Base-by-base conservation (phyloP, 2,329 filamentous ascomycete genomes). In the Fusarium buxicola region DNA sequence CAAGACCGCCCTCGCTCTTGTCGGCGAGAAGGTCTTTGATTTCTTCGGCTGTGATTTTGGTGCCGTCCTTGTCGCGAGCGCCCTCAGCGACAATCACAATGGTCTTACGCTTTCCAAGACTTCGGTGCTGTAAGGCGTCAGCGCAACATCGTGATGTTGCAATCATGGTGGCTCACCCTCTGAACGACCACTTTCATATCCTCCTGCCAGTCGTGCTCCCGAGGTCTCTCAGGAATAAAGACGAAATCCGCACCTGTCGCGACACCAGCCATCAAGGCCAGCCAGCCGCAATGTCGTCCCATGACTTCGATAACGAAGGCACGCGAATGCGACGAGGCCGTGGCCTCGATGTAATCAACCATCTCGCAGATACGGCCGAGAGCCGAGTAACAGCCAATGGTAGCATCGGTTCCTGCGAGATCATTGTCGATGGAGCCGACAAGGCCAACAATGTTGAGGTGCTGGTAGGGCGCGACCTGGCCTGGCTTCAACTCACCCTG, bases 351-450 rank as follows among this genome's bases (percentile, higher is more conserved):
- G 73, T 93, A 94, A 80, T 99, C 95, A 56, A 99, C 92, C 73
- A 94, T 92, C 75, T 97, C 91, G 79, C 94, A 98, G 69, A 99
- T 97, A 58, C 94, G 89, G 43, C 91, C 88, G 53, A 99, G 86
- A 21, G 95, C 95, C 38, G 94, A 97, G 81, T 97, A 98, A 76
- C 92, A 96, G 53, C 95, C 95, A 75, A 99, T 97, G 28, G 95
- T 99, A 57, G 95, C 94, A 77, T 99, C 95, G 11, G 95, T 99
- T 65, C 92, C 92, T 45, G 94, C 96, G 78, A 99, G 90, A 74
- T 99, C 95, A 75, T 99, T 99, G 83, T 99, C 95, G 73, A 99
- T 99, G 50, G 93, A 97, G 55, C 95, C 95, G 25, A 99, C 95
- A 47, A 98, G 82, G 43, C 95, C 95, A 50, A 98, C 94, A 68